Percentiles rank a stretch among this genome's conserved stretches.
phyloP scores from a whole-genome alignment of 495 filamentous ascomycete genomes.

The Podospora pseudocomata region DNA sequence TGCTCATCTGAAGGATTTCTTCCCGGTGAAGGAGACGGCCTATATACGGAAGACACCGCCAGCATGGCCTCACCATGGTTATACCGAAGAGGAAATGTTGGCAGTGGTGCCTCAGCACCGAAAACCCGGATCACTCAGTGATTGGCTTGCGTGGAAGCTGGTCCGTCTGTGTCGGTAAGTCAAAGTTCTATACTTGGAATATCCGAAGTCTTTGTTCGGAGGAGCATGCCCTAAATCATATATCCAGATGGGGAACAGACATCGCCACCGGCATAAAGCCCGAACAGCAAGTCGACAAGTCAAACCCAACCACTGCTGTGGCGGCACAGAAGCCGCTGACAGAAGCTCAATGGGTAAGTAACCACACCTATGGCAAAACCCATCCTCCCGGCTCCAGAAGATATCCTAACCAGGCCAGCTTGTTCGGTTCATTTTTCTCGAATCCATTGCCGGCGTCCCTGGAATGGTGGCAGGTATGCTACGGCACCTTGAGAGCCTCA shows the following conservation, averaged over 20 bases:
- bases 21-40: conserved; percentile 45
- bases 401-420: conserved; percentile 42
- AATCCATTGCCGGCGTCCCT: conserved; percentile 90
- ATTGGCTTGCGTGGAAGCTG: conserved; percentile 47
- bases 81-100: conserved; percentile 46
- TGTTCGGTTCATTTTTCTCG: conserved; percentile 83
- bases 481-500: conserved; percentile 76
- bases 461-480: conserved; percentile 97
- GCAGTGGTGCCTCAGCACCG: conserved; percentile 41
- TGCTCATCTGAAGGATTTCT: conserved; percentile 43
- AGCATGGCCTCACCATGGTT: conserved; percentile 68
- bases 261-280: conserved; percentile 43
- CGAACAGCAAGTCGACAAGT: conserved; percentile 45
- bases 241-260: conserved; percentile 44
- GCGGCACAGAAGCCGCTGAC: conserved; percentile 43
- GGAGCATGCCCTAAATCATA: not conserved
- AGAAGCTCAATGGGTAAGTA: conserved; percentile 46
- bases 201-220: not conserved
- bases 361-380: not conserved
- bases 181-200: not conserved
- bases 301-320: conserved; percentile 43
- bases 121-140: conserved; percentile 35
- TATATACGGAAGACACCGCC: conserved; percentile 50
- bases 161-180: conserved; percentile 33
- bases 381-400: not conserved